phyloP scores from a whole-genome alignment of 2,329 filamentous ascomycete species.

The Fusarium fujikuroi region DNA sequence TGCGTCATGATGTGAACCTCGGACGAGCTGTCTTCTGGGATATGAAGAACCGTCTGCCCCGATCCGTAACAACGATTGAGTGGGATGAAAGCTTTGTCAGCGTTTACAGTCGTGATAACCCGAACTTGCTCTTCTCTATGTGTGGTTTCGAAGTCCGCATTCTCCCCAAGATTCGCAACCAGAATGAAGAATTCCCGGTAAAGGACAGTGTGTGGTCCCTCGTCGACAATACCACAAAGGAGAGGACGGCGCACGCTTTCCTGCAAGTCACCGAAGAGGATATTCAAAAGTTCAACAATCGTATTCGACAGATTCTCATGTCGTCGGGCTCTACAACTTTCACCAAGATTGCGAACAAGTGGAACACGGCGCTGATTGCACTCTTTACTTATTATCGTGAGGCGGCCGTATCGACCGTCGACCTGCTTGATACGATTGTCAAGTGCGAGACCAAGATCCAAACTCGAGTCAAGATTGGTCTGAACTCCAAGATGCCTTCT shows the following conservation, averaged over 20 bases:
- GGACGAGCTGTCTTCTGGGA: constrained; percentile 99
- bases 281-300: constrained; percentile 98
- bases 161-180: constrained; percentile 91
- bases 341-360: constrained; percentile 99
- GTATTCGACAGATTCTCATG: constrained; percentile 98
- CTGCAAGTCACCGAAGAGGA: constrained; percentile 98
- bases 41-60: constrained; percentile 92
- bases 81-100: constrained; percentile 99
- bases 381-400: constrained; percentile 99
- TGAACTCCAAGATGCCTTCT: constrained; percentile 99
- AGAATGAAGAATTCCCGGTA: constrained; percentile 95
- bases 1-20: constrained; percentile 98
- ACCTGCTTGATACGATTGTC: constrained; percentile 94
- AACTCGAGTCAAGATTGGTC: constrained; percentile 96
- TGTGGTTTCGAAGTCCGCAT: constrained; percentile 97
- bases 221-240: constrained; percentile 95
- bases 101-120: constrained; percentile 97
- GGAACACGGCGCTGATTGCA: constrained; percentile 97
- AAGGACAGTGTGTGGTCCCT: constrained; percentile 99
- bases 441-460: constrained; percentile 99
- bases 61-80: constrained; percentile 96
- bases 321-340: constrained; percentile 99
- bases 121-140: constrained; percentile 97
- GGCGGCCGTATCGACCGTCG: constrained; percentile 94
- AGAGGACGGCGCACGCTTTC: constrained; percentile 97